Evolutionary conservation across 352 stramenopile species (phyloP).

Genomic region (Pythium volutum): DNA sequence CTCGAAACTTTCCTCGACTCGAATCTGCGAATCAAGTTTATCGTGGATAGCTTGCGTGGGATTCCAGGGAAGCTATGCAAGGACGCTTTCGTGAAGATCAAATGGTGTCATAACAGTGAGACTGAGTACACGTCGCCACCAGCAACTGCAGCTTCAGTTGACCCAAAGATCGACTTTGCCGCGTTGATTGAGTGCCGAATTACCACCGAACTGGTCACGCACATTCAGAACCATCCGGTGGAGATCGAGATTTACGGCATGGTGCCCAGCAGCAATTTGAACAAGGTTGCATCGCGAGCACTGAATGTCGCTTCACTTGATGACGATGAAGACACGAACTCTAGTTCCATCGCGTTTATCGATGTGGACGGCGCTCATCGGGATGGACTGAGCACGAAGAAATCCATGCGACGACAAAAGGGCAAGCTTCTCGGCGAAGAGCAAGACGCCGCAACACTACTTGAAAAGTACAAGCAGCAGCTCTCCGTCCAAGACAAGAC

Average conservation of each 20-base stretch:
- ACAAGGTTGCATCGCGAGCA: conserved; percentile 57
- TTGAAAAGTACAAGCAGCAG: conserved; percentile 49
- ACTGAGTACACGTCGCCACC: conserved; percentile 47
- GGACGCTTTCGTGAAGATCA: conserved; percentile 54
- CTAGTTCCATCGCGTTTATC: conserved; percentile 48
- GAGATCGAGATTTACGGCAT: conserved; percentile 65
- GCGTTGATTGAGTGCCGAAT: conserved; percentile 53
- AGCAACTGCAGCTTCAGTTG: conserved; percentile 42
- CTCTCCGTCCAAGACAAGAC: conserved; percentile 49
- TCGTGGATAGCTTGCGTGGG: conserved; percentile 45
- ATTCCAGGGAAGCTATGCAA: conserved; percentile 79
- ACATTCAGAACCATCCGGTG: conserved; percentile 43
- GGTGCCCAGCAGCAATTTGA: conserved; percentile 72
- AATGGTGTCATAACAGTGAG: conserved; percentile 32
- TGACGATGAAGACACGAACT: conserved; percentile 18
- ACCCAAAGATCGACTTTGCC: conserved; percentile 59
- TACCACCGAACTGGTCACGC: conserved; percentile 44
- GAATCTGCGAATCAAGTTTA: conserved; percentile 54
- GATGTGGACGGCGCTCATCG: conserved; percentile 39
- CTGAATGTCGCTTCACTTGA: conserved; percentile 26
- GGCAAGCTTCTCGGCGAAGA: conserved; percentile 29
- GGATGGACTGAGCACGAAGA: conserved; percentile 41
- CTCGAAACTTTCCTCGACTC: conserved; percentile 44
- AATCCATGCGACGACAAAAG: conserved; percentile 42
- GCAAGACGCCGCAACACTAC: conserved; percentile 27